A percentile compares a stretch with the other conserved stretches of the same genome.
Evolutionary conservation across 345 rosid species (phyloP).

Genomic region (Syzygium aqueum): DNA sequence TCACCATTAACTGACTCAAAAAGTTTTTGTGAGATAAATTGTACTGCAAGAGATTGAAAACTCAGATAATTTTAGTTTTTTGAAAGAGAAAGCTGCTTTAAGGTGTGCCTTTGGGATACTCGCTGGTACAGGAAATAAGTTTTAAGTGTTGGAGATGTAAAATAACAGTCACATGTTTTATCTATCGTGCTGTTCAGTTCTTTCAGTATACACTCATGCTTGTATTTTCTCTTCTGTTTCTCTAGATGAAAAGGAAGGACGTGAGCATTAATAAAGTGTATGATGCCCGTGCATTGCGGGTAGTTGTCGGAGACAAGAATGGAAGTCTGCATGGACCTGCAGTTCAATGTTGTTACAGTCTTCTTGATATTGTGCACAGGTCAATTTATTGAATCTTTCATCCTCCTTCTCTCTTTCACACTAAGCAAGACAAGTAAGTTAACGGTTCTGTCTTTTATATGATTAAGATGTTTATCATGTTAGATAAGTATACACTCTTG

Average conservation of each 20-base stretch:
- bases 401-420: neutral
- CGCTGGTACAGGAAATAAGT: neutral
- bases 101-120: neutral
- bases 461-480: neutral
- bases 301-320: conserved; percentile 64
- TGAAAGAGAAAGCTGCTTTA: neutral
- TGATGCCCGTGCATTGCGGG: conserved; percentile 74
- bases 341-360: conserved; percentile 61
- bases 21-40: neutral
- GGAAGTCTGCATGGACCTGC: conserved; percentile 71
- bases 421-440: neutral
- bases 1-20: neutral
- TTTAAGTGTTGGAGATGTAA: neutral
- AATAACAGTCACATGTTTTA: neutral
- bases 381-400: conserved; percentile 1
- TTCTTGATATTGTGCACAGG: conserved; percentile 62
- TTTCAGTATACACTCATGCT: neutral
- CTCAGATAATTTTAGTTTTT: neutral
- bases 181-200: neutral
- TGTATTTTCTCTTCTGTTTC: conserved; percentile 1
- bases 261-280: conserved; percentile 48
- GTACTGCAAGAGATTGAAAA: neutral
- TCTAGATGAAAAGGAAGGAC: conserved; percentile 70
- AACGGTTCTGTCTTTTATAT: neutral
- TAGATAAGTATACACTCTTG: neutral